Base-by-base conservation (phyloP, 2,329 filamentous ascomycete species). In the Triangularia setosa region DNA sequence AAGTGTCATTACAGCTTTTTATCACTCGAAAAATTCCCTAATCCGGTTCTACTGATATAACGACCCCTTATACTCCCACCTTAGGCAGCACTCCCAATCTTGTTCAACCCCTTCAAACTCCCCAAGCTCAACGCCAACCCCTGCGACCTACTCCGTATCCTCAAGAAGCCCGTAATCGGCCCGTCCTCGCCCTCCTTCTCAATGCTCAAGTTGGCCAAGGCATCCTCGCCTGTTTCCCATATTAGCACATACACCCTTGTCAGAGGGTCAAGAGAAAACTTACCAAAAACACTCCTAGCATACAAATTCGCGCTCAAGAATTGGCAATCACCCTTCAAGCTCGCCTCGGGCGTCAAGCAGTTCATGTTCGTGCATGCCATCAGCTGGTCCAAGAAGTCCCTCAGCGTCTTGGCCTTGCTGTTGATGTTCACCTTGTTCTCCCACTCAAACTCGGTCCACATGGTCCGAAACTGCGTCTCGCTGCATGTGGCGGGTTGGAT, bases 371-470 rank as follows among this genome's bases (percentile, higher is more conserved):
- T 99, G 76, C 91, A 94, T 67, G 93, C 92, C 95, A 98, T 98
- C 66, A 99, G 82, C 76, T 96, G 90, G 71, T 92, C 90, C 69
- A 99, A 81, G 86, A 99, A 99, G 21, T 96, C 92, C 58, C 94
- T 87, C 66, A 99, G 83, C 27, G 87, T 90, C 82, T 94, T 96
- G 70, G 92, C 92, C 83, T 97, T 98, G 69, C 92, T 96, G 80
- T 97, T 97, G 81, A 99, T 98, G 81, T 99, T 99, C 78, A 99
- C 94, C 86, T 99, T 99, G 82, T 99, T 99, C 83, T 99, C 95
- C 95, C 95, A 99, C 77, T 99, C 95, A 71, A 99, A 99, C 76
- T 99, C 95, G 40, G 95, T 99, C 95, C 95, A 99, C 95, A 99
- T 99, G n/a, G 92, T 96, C 65, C 95, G 88, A 88, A 99, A 99